Conservation (phyloP, 306 rosid species). For the Cucurbita ficifolia region DNA sequence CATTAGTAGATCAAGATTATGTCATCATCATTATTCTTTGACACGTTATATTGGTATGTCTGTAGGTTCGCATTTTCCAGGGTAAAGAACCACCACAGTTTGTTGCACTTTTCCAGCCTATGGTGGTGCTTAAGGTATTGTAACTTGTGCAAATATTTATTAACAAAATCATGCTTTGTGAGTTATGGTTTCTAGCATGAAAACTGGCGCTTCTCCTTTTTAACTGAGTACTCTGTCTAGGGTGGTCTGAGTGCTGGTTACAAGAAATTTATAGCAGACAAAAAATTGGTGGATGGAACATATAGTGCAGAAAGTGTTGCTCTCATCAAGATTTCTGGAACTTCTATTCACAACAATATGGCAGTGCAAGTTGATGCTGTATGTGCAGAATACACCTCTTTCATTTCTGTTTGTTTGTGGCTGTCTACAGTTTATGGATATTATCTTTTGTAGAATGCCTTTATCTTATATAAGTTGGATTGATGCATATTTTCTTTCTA, state of each 20-base stretch:
- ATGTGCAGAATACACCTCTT: constrained; percentile 16
- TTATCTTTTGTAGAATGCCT: background rate
- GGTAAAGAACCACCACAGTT: constrained; percentile 92
- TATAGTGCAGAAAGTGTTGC: constrained; percentile 53
- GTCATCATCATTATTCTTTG: background rate
- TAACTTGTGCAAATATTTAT: background rate
- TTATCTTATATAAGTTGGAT: background rate
- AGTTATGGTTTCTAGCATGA: background rate
- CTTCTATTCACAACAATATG: constrained; percentile 62
- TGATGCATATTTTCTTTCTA: background rate
- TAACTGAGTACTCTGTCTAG: constrained; percentile 22
- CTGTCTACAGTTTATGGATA: background rate
- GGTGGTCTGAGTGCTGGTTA: constrained; percentile 92
- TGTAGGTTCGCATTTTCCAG: constrained; percentile 80
- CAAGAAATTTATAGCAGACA: constrained; percentile 48
- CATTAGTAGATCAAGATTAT: background rate
- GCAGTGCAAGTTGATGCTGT: constrained; percentile 89
- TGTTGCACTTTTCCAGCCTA: constrained; percentile 77
- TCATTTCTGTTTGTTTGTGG: background rate
- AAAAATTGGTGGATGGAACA: constrained; percentile 63
- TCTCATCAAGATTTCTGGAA: constrained; percentile 65
- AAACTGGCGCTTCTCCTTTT: background rate
- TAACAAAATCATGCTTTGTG: background rate
- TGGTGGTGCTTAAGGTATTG: constrained; percentile 84
- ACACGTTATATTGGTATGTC: background rate